These are phyloP conservation scores for Erucastrum elatum DNA, from an alignment of 345 rosid genomes.

Conservation along the genomic window DNA sequence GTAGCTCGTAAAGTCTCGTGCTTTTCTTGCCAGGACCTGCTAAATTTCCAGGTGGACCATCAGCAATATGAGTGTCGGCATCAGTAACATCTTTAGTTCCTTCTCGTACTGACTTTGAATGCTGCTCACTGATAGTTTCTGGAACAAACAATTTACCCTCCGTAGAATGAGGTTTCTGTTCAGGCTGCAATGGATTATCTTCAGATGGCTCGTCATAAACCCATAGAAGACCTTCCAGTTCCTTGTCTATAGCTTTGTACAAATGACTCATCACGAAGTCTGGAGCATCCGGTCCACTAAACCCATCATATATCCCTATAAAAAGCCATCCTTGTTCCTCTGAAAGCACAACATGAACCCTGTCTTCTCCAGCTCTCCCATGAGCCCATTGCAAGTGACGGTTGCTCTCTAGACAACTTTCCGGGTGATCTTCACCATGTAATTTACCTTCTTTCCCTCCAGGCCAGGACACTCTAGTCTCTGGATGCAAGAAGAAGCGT, in stretches of 20 bases:
- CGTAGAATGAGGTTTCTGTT: constrained; percentile 41
- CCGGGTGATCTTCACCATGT: constrained; percentile 56
- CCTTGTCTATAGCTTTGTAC: constrained; percentile 82
- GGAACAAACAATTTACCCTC: constrained; percentile 41
- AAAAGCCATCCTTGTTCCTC: constrained; percentile 98
- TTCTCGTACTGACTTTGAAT: constrained; percentile 51
- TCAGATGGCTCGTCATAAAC: constrained; percentile 62
- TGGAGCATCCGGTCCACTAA: constrained; percentile 98
- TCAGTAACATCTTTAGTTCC: constrained; percentile 35
- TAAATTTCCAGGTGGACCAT: constrained; percentile 47
- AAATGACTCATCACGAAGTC: constrained; percentile 90
- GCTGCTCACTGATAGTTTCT: constrained; percentile 39
- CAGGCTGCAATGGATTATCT: constrained; percentile 41
- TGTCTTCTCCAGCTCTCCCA: constrained; percentile 98
- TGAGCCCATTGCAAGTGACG: constrained; percentile 97
- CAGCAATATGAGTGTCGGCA: constrained; percentile 37
- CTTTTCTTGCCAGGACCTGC: constrained; percentile 66
- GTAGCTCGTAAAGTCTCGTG: constrained; percentile 82
- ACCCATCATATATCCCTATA: constrained; percentile 98
- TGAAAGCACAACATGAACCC: constrained; percentile 96
- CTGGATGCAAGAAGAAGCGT: constrained; percentile 72
- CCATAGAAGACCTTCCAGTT: constrained; percentile 92
- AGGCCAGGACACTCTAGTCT: constrained; percentile 68
- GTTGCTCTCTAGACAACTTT: constrained; percentile 59
- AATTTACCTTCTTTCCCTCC: constrained; percentile 60